Evolutionary conservation across 345 rosid genomes (phyloP), one percentile per base, ranked within the genome.

Genomic region (Brassica cretica): DNA sequence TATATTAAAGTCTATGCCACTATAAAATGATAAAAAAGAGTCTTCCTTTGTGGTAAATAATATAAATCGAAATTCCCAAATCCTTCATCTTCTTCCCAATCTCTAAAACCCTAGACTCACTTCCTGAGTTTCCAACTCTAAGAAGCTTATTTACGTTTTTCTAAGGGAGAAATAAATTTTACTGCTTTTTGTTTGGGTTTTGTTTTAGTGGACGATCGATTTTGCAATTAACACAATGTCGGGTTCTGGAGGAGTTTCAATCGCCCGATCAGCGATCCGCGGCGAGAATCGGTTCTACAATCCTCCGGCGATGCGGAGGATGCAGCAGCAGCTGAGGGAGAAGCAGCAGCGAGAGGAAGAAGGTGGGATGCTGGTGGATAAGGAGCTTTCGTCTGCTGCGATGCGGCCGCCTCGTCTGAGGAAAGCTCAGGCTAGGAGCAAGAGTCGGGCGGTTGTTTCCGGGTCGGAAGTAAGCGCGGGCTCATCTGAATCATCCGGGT

Each of bases 231-330:
- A 66, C 62, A 74, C 79, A 41, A 87, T 87, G 90, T 78, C 87
- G 55, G 86, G 83, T 37, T 80, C 84, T 2, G 84, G 85, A 64
- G 82, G 84, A 8, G 86, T 72, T 77, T 82, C 86, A 64, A 83
- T 79, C 71, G 84, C 78, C 2, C 73, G 84, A 2, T 70, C 83
- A 30, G 78, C 82, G 69, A 64, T 77, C 72, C 78, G 85, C 2
- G 90, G 87, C 2, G 88, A 84, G 79, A 81, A 81, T 66, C 84
- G 88, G 21, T 85, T 87, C 64, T 85, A 87, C 49, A 75, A 85
- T n/a, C 87, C 88, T 7, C 90, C 88, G 7, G 75, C 84, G 64
- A 73, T 87, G 76, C 76, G 88, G 30, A 78, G 77, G 66, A 88
- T 73, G 68, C 84, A 80, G 53, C 86, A 84, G 30, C 80, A 82